phyloP scores from a whole-genome alignment of 2,329 filamentous ascomycete species.

The Xylariaceae sp. region DNA sequence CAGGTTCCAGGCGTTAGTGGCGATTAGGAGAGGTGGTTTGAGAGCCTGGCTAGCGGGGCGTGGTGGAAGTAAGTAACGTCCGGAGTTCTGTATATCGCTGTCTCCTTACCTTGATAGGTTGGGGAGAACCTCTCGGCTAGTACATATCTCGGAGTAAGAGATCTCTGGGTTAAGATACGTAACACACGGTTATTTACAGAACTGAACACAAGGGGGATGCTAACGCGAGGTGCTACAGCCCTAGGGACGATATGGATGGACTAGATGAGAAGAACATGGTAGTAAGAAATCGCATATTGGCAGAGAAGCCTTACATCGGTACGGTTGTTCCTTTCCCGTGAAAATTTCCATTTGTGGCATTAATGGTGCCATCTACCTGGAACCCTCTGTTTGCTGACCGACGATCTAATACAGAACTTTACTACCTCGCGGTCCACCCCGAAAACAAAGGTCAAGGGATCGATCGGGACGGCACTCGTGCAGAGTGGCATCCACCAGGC shows the following conservation, averaged over 20 bases:
- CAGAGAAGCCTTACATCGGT: conserved; percentile 11
- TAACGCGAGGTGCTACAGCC: no score
- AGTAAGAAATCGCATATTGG: conserved; percentile 9
- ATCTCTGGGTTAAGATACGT: no score
- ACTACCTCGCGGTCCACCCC: conserved; percentile 36
- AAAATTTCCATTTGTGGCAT: no score
- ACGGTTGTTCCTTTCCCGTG: neutral
- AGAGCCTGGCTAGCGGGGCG: neutral
- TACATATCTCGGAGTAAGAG: no score
- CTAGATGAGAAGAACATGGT: conserved; percentile 8
- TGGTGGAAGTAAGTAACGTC: neutral
- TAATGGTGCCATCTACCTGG: no score
- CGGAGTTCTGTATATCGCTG: no score
- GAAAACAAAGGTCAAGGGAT: conserved; percentile 34
- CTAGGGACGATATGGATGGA: no score
- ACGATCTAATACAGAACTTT: conserved; percentile 25
- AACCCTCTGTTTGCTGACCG: neutral
- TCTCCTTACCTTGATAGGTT: no score
- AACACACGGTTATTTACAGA: no score
- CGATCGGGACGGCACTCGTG: conserved; percentile 29
- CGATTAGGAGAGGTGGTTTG: neutral
- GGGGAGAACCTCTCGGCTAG: no score
- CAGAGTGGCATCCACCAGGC: conserved; percentile 31
- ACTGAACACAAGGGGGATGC: no score
- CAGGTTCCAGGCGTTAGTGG: neutral